Evolutionary conservation across 345 rosid genomes (phyloP).

Genomic region (Draba incana): DNA sequence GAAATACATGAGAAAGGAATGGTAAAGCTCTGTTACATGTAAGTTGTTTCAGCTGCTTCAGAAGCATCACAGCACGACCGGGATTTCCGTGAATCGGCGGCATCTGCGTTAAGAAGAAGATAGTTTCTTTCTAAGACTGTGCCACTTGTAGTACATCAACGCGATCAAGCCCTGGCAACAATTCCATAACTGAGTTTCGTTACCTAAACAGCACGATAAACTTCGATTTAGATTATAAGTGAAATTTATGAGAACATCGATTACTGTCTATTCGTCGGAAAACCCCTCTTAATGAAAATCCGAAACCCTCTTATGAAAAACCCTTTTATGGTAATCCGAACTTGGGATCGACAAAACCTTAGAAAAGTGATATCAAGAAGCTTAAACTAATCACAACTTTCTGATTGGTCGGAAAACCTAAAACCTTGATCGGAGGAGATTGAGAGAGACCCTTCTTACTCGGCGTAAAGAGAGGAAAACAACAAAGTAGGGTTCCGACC

Average conservation of each 20-base stretch:
- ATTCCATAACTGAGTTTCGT: slow-evolving; percentile 22
- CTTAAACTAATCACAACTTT: neutral
- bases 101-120: neutral
- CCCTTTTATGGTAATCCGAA: neutral
- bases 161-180: slow-evolving; percentile 1
- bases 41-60: slow-evolving; percentile 30
- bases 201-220: slow-evolving; percentile 6
- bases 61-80: slow-evolving; percentile 23
- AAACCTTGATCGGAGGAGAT: slow-evolving; percentile 16
- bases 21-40: slow-evolving; percentile 14
- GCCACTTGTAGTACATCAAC: slow-evolving; percentile 11
- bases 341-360: neutral
- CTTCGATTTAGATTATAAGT: neutral
- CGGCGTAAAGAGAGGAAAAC: slow-evolving; percentile 12
- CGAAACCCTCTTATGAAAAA: no score
- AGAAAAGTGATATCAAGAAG: neutral
- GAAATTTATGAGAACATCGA: neutral
- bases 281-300: neutral
- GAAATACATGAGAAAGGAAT: slow-evolving; percentile 11
- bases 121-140: neutral
- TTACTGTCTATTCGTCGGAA: neutral
- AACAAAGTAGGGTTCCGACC: slow-evolving; percentile 27
- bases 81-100: neutral
- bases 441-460: slow-evolving; percentile 14
- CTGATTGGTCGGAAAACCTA: neutral